A percentile compares a stretch with the other conserved stretches of the same genome.
phyloP scores from a whole-genome alignment of 768 basidiomycete genomes.

The Phylloporus rhodoxanthus region DNA sequence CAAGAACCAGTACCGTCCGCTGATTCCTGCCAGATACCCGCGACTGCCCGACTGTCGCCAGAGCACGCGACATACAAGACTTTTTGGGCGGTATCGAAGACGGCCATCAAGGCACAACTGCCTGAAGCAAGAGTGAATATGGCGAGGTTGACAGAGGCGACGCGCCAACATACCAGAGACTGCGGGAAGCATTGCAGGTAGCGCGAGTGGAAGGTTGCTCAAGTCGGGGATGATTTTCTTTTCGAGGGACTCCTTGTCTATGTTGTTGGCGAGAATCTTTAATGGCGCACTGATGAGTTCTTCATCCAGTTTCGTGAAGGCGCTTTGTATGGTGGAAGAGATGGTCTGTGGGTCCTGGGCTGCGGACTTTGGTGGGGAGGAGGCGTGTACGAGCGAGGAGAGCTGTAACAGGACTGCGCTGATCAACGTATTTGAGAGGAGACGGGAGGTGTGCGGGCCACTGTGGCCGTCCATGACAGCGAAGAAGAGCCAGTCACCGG shows the following conservation, averaged over 20 bases:
- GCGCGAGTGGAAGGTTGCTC: slow-evolving; percentile 63
- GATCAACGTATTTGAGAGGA: slow-evolving; percentile 80
- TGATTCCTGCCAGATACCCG: slow-evolving; percentile 80
- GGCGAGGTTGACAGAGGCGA: slow-evolving; percentile 1
- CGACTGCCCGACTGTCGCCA: slow-evolving; percentile 93
- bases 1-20: slow-evolving; percentile 66
- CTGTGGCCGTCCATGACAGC: slow-evolving; percentile 89
- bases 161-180: slow-evolving; percentile 50
- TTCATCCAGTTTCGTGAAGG: slow-evolving; percentile 79
- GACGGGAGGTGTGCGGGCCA: slow-evolving; percentile 75
- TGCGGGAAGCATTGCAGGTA: slow-evolving; percentile 75
- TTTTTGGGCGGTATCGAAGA: slow-evolving; percentile 77
- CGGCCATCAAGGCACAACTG: slow-evolving; percentile 84
- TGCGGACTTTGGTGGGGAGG: slow-evolving; percentile 31
- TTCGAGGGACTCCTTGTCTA: slow-evolving; percentile 47
- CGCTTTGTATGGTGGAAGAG: slow-evolving; percentile 62
- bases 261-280: slow-evolving; percentile 54
- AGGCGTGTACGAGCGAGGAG: slow-evolving; percentile 41
- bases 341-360: slow-evolving; percentile 48
- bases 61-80: slow-evolving; percentile 88
- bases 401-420: slow-evolving; percentile 80
- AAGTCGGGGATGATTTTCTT: slow-evolving; percentile 56
- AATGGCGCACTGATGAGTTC: slow-evolving; percentile 78
- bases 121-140: slow-evolving; percentile 39
- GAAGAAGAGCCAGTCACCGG: slow-evolving; percentile 78